Evolutionary conservation across 371 early-diverging fungal species (phyloP).

Genomic region (Mucor plumbeus): DNA sequence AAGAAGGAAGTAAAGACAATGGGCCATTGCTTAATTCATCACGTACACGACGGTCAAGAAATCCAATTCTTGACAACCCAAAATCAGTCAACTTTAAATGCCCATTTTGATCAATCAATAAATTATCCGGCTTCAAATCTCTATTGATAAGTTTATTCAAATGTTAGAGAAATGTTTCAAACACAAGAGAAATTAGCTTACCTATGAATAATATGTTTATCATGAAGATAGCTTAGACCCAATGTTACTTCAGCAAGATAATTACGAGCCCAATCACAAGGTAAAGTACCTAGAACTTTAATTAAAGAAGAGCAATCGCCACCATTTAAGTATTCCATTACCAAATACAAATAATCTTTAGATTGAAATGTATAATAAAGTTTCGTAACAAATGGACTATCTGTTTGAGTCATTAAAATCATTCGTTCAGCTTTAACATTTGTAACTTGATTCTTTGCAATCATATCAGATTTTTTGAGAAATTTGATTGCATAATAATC

Average conservation of each 20-base stretch:
- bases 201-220: constrained; percentile 83
- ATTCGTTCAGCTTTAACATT: constrained; percentile 90
- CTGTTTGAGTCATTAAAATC: constrained; percentile 84
- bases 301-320: constrained; percentile 95
- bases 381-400: constrained; percentile 93
- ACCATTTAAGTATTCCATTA: constrained; percentile 96
- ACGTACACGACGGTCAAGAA: constrained; percentile 79
- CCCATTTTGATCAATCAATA: constrained; percentile 89
- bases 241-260: constrained; percentile 95
- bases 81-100: constrained; percentile 96
- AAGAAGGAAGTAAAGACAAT: constrained; percentile 32
- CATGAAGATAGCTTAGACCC: constrained; percentile 92
- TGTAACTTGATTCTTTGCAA: constrained; percentile 90
- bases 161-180: neutral
- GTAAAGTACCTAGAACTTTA: constrained; percentile 83
- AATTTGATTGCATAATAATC: constrained; percentile 93
- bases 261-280: constrained; percentile 91
- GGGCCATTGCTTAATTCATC: constrained; percentile 48
- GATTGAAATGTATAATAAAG: constrained; percentile 94
- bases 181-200: constrained; percentile 32
- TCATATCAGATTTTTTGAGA: constrained; percentile 88
- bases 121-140: constrained; percentile 91
- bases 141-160: constrained; percentile 36
- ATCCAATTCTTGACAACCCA: constrained; percentile 89
- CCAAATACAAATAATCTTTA: constrained; percentile 89